Evolutionary conservation across 2,329 filamentous ascomycete species (phyloP).

Genomic region (Tolypocladium inflatum): DNA sequence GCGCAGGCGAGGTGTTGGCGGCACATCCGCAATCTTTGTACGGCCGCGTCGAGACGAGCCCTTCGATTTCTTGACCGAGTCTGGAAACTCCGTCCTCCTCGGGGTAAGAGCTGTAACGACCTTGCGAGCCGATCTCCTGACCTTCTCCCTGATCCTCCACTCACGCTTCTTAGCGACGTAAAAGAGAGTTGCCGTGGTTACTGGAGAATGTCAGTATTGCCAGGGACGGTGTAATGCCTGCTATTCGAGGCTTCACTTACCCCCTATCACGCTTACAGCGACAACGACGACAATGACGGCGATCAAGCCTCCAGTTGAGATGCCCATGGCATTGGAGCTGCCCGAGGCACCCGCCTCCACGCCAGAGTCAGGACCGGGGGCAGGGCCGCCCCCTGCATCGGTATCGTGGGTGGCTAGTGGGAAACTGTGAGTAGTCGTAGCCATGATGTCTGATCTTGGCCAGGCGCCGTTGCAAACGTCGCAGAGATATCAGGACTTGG

Average conservation of each 20-base stretch:
- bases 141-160: constrained; percentile 66
- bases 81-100: constrained; percentile 50
- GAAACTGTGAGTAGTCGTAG: constrained; percentile 27
- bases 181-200: constrained; percentile 58
- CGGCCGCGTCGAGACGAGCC: constrained; percentile 23
- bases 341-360: constrained; percentile 56
- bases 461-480: neutral
- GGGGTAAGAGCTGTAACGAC: constrained; percentile 55
- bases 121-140: constrained; percentile 57
- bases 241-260: constrained; percentile 35
- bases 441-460: constrained; percentile 21
- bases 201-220: constrained; percentile 26
- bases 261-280: constrained; percentile 56
- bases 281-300: constrained; percentile 68
- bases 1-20: constrained; percentile 45
- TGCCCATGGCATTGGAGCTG: constrained; percentile 42
- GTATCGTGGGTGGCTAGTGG: constrained; percentile 33
- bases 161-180: constrained; percentile 76
- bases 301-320: constrained; percentile 61
- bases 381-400: constrained; percentile 21
- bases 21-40: constrained; percentile 39
- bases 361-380: constrained; percentile 30
- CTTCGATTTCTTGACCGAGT: constrained; percentile 39
- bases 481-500: neutral
- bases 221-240: neutral